Evolutionary conservation across 108 stramenopile genomes (phyloP).

Genomic region (Skeletonema grethae): DNA sequence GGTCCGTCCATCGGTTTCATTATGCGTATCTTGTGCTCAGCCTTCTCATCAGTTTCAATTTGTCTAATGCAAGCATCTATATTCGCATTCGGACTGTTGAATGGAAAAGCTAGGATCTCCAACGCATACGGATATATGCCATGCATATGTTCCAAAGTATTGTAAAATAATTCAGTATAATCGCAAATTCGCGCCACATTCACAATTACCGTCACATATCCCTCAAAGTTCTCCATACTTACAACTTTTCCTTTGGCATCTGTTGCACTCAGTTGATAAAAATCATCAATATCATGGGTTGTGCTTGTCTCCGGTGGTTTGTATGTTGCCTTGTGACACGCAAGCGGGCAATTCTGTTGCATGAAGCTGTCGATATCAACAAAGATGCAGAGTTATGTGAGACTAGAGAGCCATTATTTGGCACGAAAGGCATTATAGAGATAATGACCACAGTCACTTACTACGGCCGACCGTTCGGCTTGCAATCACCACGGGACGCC

Average conservation of each 20-base stretch:
- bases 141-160: conserved; percentile 42
- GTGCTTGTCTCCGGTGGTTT: conserved; percentile 25
- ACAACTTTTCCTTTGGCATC: conserved; percentile 26
- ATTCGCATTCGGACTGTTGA: conserved; percentile 26
- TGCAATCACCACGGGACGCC: conserved; percentile 40
- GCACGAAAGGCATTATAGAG: too few species aligned
- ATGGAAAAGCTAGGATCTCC: conserved; percentile 48
- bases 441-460: conserved; percentile 6
- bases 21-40: conserved; percentile 35
- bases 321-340: conserved; percentile 30
- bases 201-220: conserved; percentile 46
- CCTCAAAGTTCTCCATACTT: conserved; percentile 39
- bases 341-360: conserved; percentile 39
- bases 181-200: conserved; percentile 47
- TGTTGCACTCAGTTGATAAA: conserved; percentile 43
- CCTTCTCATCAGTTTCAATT: conserved; percentile 23
- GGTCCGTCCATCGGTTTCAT: conserved; percentile 41
- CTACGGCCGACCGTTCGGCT: conserved; percentile 35
- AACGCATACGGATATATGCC: conserved; percentile 34
- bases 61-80: conserved; percentile 22
- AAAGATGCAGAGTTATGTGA: background rate
- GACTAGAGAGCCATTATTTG: too few species aligned
- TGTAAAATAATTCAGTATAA: conserved; percentile 34
- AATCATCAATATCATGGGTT: conserved; percentile 24
- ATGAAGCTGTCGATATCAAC: conserved; percentile 24